Evolutionary conservation across 2,329 filamentous ascomycete species (phyloP), one percentile per base, ranked within the genome.

Genomic region (Alternaria panax): DNA sequence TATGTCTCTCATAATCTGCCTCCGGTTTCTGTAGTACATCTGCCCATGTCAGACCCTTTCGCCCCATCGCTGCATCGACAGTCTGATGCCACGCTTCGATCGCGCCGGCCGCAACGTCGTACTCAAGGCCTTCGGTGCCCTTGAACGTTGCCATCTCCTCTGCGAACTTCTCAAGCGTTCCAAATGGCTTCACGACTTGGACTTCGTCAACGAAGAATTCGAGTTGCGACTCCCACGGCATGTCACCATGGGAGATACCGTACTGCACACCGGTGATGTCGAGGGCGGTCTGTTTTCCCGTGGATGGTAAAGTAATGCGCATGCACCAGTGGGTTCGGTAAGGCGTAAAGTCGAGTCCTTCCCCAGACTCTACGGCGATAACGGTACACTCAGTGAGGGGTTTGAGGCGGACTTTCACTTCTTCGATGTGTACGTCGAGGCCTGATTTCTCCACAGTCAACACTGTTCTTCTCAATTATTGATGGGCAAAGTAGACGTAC

Each of bases 261-360:
- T 60, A 57, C 36, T 57, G 53, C 16, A 45, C 22, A 14, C 57
- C 54, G 5, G 42, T 14, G n/a, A 60, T 38, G 36, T 60, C 54
- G 27, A 60, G 30, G 20, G 54, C 50, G 28, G 27, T 57, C 38
- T 60, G 53, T 20, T 43, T 30, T 11, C 54, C 54, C 2, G 53
- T 60, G 20, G 36, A 30, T 20, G 12, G 14, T 25, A 34, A 43
- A 12, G 58, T 60, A 34, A 50, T 20, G 43, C 53, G 54, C 38
- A 60, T 22, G 27, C 51, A 27, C 58, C 58, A 60, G 30, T 53
- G 40, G 22, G 43, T 43, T 16, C 42, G 32, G 32, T 47, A 34
- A 27, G 18, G 12, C 9, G 42, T 22, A 20, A 32, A 18, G 25
- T 53, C 32, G 32, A 47, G 18, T 8, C 24, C n/a, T 5, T 47